A percentile compares a stretch with the other conserved stretches of the same genome.
These are phyloP conservation scores for Monascus ruber DNA, from an alignment of 2,329 filamentous ascomycete genomes.

Conservation along the genomic window DNA sequence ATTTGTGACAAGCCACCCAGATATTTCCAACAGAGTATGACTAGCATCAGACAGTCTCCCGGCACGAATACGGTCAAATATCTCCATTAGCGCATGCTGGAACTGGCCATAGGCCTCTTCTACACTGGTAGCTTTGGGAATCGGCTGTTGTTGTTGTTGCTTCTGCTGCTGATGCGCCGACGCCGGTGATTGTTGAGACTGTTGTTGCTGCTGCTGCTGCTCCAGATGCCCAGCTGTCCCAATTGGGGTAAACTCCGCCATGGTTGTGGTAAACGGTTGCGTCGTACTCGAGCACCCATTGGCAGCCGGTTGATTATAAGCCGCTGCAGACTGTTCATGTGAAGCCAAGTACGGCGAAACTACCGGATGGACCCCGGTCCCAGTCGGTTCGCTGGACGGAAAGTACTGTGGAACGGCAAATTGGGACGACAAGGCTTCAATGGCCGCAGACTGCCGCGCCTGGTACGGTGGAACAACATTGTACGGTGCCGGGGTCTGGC, in stretches of 20 bases:
- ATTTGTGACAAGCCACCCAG: conserved; percentile 56
- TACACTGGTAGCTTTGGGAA: conserved; percentile 38
- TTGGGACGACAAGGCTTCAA: conserved; percentile 62
- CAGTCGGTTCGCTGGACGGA: conserved; percentile 51
- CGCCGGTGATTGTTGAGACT: no score
- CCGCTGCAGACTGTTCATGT: conserved; percentile 44
- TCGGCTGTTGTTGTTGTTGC: conserved; percentile 16
- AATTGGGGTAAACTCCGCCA: conserved; percentile 37
- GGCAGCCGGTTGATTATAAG: conserved; percentile 52
- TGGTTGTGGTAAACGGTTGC: conserved; percentile 41
- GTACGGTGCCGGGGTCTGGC: conserved; percentile 53
- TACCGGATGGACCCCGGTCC: conserved; percentile 46
- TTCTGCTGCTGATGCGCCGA: conserved; percentile 8
- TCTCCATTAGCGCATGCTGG: conserved; percentile 44
- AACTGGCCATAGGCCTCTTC: conserved; percentile 59
- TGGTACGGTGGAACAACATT: conserved; percentile 66
- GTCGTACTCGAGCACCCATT: conserved; percentile 39
- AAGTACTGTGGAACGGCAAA: conserved; percentile 69
- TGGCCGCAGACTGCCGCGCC: conserved; percentile 61
- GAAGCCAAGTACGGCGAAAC: conserved; percentile 55
- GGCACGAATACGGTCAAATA: conserved; percentile 60
- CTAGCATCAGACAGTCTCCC: conserved; percentile 51
- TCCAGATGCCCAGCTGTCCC: conserved; percentile 27
- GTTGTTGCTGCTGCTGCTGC: conserved; percentile 15
- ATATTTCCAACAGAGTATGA: conserved; percentile 48